Conservation (phyloP, 208 protist species). For the Leishmania arabica region DNA sequence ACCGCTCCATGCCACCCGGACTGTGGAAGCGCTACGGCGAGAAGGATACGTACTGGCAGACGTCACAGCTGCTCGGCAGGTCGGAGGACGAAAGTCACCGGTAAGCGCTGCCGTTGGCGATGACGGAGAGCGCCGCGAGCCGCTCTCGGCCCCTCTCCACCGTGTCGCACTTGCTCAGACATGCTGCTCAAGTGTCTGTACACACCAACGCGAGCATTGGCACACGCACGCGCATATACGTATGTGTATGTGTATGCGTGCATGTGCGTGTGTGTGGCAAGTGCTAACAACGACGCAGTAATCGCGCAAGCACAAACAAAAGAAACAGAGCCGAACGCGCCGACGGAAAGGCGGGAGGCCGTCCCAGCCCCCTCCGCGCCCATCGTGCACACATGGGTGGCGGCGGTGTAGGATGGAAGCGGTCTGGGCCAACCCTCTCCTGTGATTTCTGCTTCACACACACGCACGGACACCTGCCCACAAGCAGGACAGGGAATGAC, state of each 20-base stretch:
- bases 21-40: conserved; percentile 88
- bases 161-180: background rate
- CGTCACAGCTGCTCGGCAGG: conserved; percentile 61
- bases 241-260: background rate
- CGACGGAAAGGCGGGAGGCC: background rate
- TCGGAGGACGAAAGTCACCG: conserved; percentile 50
- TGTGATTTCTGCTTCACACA: background rate
- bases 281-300: background rate
- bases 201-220: background rate
- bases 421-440: background rate
- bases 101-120: background rate
- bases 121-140: background rate
- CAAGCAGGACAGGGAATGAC: background rate
- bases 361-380: too few species aligned
- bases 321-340: background rate
- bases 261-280: background rate
- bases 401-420: too few species aligned
- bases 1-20: conserved; percentile 86
- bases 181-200: background rate
- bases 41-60: conserved; percentile 76
- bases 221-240: background rate
- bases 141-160: background rate
- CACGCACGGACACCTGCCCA: background rate
- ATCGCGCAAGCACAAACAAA: background rate
- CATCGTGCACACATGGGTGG: background rate